Evolutionary conservation across 2,329 filamentous ascomycete species (phyloP), one percentile per base, ranked within the genome.

Genomic region (Botryosphaeria dothidea): DNA sequence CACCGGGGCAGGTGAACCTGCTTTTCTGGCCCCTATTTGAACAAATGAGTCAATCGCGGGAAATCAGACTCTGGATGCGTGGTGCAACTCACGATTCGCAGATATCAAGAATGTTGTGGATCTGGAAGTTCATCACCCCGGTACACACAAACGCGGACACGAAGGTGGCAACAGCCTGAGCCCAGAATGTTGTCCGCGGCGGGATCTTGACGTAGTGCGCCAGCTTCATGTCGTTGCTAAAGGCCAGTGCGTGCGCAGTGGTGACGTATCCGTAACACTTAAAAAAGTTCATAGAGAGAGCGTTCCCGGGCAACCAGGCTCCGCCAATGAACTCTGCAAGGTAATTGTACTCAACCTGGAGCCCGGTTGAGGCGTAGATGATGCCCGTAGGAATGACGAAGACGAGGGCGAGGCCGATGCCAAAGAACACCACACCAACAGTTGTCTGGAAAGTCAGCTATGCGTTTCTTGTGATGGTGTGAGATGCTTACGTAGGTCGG

Each of bases 121-220:
- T 70, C 0, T 78, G 77, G 80, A 81, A 83, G 70, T 90, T 89
- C 68, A 90, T 81, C 2, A 90, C 87, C 2, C 82, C 74, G 62
- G 91, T 84, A 72, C 91, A 88, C 45, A 91, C 84, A 67, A 90
- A 84, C 75, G 86, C 89, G 0, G 87, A 87, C 71, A 89, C 82
- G 0, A 88, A 84, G 0, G 87, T 89, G 6, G 88, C 88, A 1
- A 88, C 84, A 4, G 90, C 83, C 73, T 91, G 88, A 3, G 83
- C 82, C 77, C 84, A 82, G 76, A 91, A 91, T 79, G 90, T 88
- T n/a, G 85, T 88, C n/a, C 86, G 81, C 15, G 87, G 88, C 0
- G 88, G 88, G 13, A 85, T 76, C 71, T 85, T 85, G 79, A 85
- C 82, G 68, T 81, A 80, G 3, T 80, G 74, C 0, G 81, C 84